phyloP scores from a whole-genome alignment of 768 basidiomycete genomes.

The Termitomyces sp. region DNA sequence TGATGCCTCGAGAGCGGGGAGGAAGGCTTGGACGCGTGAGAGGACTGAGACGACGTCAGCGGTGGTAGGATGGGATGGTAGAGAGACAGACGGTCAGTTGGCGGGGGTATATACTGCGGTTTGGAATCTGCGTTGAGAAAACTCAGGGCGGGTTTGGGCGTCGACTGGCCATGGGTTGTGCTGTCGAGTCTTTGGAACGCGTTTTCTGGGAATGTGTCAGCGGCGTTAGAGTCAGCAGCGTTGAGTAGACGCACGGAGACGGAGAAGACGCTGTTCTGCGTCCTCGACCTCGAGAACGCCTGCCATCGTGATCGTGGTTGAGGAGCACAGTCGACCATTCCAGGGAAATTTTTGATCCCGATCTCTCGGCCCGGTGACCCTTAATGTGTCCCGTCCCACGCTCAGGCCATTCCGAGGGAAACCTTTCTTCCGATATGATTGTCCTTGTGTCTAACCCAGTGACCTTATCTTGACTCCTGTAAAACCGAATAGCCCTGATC shows the following conservation, averaged over 20 bases:
- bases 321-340: not conserved
- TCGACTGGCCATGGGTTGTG: not conserved
- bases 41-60: slow-evolving; percentile 40
- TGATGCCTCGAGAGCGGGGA: slow-evolving; percentile 65
- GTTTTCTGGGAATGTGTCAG: not conserved
- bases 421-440: too few species aligned
- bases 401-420: not conserved
- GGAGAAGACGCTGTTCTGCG: not conserved
- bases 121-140: not conserved
- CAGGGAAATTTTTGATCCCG: slow-evolving; percentile 1
- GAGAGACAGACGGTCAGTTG: slow-evolving; percentile 41
- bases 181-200: slow-evolving; percentile 1
- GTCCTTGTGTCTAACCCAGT: too few species aligned
- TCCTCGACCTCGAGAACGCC: slow-evolving; percentile 7
- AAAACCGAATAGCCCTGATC: too few species aligned
- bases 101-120: slow-evolving; percentile 32
- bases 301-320: not conserved
- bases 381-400: not conserved
- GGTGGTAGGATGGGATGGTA: not conserved
- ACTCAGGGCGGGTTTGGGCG: not conserved
- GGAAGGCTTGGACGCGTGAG: slow-evolving; percentile 61
- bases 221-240: too few species aligned
- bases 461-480: too few species aligned
- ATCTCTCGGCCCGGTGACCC: not conserved
- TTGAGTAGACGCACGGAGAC: too few species aligned